These are phyloP conservation scores for Ramaria rubella DNA, from an alignment of 768 basidiomycete species.

Conservation along the genomic window DNA sequence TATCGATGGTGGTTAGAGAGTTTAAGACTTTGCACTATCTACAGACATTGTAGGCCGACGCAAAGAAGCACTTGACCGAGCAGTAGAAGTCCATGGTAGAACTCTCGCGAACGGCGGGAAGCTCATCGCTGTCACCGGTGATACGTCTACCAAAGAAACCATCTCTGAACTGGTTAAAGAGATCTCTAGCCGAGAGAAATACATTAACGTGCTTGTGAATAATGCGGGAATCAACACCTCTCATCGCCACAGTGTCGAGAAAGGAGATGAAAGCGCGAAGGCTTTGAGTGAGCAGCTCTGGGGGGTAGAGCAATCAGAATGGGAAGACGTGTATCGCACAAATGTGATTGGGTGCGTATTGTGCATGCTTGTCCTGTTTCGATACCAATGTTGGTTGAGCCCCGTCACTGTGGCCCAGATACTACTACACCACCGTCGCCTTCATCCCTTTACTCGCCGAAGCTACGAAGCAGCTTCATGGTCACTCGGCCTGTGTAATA, in stretches of 20 bases:
- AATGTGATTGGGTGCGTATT: conserved; percentile 29
- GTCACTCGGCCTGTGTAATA: conserved; percentile 33
- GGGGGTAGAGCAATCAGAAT: conserved; percentile 23
- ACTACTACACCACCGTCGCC: conserved; percentile 39
- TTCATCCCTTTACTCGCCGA: conserved; percentile 39
- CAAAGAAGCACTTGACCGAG: conserved; percentile 2
- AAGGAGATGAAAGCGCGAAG: conserved; percentile 22
- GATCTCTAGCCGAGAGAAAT: conserved; percentile 22
- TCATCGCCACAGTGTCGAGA: conserved; percentile 15
- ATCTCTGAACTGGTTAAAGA: conserved; percentile 21
- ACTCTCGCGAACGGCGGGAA: conserved; percentile 24
- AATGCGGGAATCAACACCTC: conserved; percentile 26
- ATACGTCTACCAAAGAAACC: conserved; percentile 25
- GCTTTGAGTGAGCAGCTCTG: conserved; percentile 25
- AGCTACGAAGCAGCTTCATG: conserved; percentile 21
- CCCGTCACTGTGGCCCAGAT: no score
- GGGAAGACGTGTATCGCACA: conserved; percentile 28
- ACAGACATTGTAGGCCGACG: conserved; percentile 21
- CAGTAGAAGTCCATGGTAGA: conserved; percentile 20
- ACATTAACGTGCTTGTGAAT: conserved; percentile 30
- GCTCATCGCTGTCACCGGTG: conserved; percentile 23
- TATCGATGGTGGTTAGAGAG: not conserved
- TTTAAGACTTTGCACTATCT: not conserved
- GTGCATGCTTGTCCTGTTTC: no score
- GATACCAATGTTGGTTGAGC: not conserved